Evolutionary conservation across 495 filamentous ascomycete species (phyloP).

Genomic region (Penicilliopsis zonata): DNA sequence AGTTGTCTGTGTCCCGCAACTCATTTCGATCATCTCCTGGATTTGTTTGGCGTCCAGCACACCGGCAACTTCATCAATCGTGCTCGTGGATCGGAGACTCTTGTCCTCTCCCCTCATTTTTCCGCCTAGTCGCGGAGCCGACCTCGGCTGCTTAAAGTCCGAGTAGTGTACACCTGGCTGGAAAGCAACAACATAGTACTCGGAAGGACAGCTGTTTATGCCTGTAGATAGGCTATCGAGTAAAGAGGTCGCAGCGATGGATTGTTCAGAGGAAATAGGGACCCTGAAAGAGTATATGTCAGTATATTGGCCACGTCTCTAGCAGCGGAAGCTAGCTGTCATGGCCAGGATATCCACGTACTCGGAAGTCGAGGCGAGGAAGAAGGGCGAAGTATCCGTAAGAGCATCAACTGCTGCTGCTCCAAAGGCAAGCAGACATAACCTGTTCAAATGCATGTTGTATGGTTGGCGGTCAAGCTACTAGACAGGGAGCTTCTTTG

Average conservation of each 20-base stretch:
- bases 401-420: constrained; percentile 55
- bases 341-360: constrained; percentile 30
- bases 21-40: constrained; percentile 34
- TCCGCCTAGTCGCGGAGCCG: constrained; percentile 49
- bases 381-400: constrained; percentile 74
- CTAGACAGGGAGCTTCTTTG: constrained; percentile 15
- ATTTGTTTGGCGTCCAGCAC: constrained; percentile 44
- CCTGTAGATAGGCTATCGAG: constrained; percentile 17
- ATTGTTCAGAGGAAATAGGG: constrained; percentile 28
- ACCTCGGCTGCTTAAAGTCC: constrained; percentile 43
- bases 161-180: constrained; percentile 64
- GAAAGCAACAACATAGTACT: constrained; percentile 68
- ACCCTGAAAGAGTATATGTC: constrained; percentile 19
- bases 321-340: background rate
- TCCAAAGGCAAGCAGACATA: constrained; percentile 50
- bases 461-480: constrained; percentile 12
- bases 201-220: constrained; percentile 58
- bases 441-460: constrained; percentile 49
- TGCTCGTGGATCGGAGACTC: constrained; percentile 34
- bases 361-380: constrained; percentile 71
- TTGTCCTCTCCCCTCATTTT: constrained; percentile 37
- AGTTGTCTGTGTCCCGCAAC: constrained; percentile 39
- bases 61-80: constrained; percentile 52
- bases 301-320: constrained; percentile 18
- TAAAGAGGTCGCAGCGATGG: constrained; percentile 29